phyloP scores from a whole-genome alignment of 169 alveolate species.

The Cryptosporidium ryanae region DNA sequence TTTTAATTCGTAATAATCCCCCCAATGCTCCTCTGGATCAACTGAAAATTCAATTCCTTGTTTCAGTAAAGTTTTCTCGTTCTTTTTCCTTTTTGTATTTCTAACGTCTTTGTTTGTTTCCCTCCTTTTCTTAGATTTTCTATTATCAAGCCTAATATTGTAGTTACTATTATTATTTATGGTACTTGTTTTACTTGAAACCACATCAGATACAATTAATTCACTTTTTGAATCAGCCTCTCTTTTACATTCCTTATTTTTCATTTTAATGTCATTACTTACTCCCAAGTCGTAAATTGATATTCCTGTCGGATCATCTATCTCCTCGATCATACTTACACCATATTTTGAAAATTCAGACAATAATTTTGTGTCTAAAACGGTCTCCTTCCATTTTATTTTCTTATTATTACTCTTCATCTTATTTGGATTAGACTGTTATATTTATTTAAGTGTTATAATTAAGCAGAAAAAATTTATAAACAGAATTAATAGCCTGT shows the following conservation, averaged over 20 bases:
- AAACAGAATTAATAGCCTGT: no score
- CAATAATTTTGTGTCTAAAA: conserved; percentile 3
- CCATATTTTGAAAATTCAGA: conserved; percentile 58
- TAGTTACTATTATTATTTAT: neutral
- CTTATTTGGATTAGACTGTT: no score
- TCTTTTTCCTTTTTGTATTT: neutral
- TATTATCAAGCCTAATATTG: neutral
- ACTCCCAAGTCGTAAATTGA: conserved; percentile 35
- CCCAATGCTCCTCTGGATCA: conserved; percentile 74
- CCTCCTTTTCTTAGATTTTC: neutral
- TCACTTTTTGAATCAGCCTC: neutral
- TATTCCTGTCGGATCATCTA: conserved; percentile 25
- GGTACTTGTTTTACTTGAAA: neutral
- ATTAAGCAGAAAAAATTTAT: no score
- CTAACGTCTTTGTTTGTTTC: neutral
- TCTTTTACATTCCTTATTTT: neutral
- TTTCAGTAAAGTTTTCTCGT: neutral
- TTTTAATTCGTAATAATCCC: conserved; percentile 39
- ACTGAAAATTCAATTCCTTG: neutral
- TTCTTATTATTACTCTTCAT: neutral
- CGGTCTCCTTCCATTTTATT: conserved; percentile 67
- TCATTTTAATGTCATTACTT: neutral
- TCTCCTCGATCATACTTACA: conserved; percentile 67
- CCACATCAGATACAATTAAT: neutral
- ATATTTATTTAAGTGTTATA: no score